A percentile compares a stretch with the other conserved stretches of the same genome.
phyloP scores from a whole-genome alignment of 2,329 filamentous ascomycete species.

The Aureobasidium lini region DNA sequence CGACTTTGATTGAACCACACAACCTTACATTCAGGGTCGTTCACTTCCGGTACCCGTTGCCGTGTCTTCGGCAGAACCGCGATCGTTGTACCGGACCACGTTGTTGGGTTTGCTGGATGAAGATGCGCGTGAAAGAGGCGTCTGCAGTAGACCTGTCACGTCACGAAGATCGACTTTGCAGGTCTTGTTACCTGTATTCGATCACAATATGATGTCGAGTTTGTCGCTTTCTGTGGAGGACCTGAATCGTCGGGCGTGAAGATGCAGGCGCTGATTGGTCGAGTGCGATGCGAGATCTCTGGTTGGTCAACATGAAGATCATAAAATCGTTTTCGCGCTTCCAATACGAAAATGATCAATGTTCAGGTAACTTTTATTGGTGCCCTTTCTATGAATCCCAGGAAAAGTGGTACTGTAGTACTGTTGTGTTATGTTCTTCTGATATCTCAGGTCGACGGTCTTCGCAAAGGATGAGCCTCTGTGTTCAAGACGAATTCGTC shows the following conservation, averaged over 20 bases:
- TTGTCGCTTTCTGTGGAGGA: neutral
- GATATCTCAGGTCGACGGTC: neutral
- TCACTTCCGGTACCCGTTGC: neutral
- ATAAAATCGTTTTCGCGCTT: neutral
- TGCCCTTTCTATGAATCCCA: neutral
- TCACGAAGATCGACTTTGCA: neutral
- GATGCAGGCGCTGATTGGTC: neutral
- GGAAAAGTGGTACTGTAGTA: neutral
- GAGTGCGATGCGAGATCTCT: neutral
- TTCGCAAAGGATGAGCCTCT: conserved; percentile 13
- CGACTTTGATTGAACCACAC: neutral
- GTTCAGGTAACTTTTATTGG: neutral
- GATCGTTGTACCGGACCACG: neutral
- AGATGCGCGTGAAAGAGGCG: neutral
- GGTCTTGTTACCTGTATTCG: neutral
- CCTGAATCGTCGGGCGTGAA: neutral
- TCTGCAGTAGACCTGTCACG: neutral
- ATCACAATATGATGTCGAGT: neutral
- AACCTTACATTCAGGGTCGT: neutral
- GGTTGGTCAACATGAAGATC: neutral
- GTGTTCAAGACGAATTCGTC: conserved; percentile 35
- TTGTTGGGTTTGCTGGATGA: neutral
- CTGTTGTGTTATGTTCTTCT: neutral
- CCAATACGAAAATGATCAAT: neutral
- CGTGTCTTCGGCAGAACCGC: neutral